Base-by-base conservation (phyloP, 345 rosid species). In the Gossypium thurberi region DNA sequence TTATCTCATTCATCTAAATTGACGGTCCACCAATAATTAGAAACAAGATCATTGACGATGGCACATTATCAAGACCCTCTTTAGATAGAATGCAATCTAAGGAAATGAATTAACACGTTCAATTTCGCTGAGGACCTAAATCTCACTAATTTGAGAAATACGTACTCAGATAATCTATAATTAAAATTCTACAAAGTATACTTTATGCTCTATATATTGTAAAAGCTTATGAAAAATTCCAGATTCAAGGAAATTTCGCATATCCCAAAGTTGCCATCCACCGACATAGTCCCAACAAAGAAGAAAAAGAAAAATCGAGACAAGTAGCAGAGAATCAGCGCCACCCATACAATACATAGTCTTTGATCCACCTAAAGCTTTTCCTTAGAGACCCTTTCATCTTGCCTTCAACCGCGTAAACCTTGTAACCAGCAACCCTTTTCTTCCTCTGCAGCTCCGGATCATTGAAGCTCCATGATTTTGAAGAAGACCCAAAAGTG, bases 371-470 rank as follows among this genome's bases (percentile, higher is more conserved):
- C 78, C 86, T 86, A 42, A 92, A 83, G 81, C 98, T 89, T 76
- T 88, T 95, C 82, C 86, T 85, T 2, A 95, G 44, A 73, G 98
- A 89, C n/a, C 94, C 97, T 59, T 91, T 95, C 93, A 95, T 85
- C 80, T 90, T 95, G 21, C 94, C 96, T 77, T 95, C 96, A 63
- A 90, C 89, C 4, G 92, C 63, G 69, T 95, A 92, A n/a, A 81
- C 93, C 63, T 89, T 92, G 81, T 95, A 92, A 62, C 91, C 76
- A 13, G 97, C 97, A 57, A 95, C 98, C 85, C 97, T 87, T 77
- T 82, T 90, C 84, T 90, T 95, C 93, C 99, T 95, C 70, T 90
- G 88, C 46, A 89, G 69, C 82, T 95, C 99, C 2, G 94, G 93
- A 78, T 94, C 97, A 53, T 66, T 84, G 48, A 95, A 84, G 76